Base-by-base conservation (phyloP, 2,329 filamentous ascomycete genomes). In the Parascedosporium putredinis region DNA sequence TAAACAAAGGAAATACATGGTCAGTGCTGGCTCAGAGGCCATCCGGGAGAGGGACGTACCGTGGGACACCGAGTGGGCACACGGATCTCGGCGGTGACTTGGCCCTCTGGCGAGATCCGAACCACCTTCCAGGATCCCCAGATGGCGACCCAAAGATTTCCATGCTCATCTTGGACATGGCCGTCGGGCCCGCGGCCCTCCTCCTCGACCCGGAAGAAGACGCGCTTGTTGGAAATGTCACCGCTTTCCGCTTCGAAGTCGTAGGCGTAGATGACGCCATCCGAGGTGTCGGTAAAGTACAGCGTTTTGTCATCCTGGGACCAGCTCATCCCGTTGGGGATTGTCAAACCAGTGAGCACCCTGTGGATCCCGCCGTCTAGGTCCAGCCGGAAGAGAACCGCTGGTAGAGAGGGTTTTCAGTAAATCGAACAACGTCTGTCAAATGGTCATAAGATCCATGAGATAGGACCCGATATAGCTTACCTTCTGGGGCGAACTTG, bases 251-350 rank as follows among this genome's bases (percentile, higher is more conserved):
- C 23, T n/a, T 50, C 51, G 24, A 43, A 52, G 34, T 52, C 51
- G 38, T 52, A 50, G 3, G n/a, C 20, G 40, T 43, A 43, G 40
- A 23, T 43, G 50, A 18, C 31, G 6, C 47, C 38, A 18, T 52
- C 50, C 9, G 42, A 16, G 3, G 55, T 56, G 33, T 56, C 53
- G 12, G 53, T 50, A 8, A 55, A 43, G 50, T 55, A 55, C 43
- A 56, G 45, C 10, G 18, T 46, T 22, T 50, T 51, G 25, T 52
- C 50, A 34, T 55, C 53, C 45, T 52, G 50, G 23, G 53, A 52
- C 50, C 50, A 56, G 49, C 53, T 55, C 50, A 55, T 53, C n/a
- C 54, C 54, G 36, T 55, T 55, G 7, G 51, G 50, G 14, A 52
- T 49, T 2, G 54, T 53, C 20, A 55, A 27, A 5, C 50, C 50